Evolutionary conservation across 1,139 yeast genomes (phyloP).

Genomic region (Suhomyces maxii): DNA sequence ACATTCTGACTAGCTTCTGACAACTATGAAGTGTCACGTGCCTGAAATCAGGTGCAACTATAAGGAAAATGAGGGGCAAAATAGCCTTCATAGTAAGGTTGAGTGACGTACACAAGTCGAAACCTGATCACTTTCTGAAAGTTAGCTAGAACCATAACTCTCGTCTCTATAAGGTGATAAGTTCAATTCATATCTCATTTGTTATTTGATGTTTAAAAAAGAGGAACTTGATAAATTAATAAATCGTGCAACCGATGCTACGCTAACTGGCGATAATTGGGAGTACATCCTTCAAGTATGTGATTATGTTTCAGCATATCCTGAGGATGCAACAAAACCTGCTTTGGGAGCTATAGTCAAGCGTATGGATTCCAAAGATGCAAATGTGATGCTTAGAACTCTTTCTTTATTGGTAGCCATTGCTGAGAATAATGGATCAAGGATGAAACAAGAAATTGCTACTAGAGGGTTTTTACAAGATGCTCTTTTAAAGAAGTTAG

Average conservation of each 20-base stretch:
- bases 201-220: constrained; percentile 5
- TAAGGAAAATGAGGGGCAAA: too few relatives aligned
- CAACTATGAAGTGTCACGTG: too few relatives aligned
- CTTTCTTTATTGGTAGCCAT: constrained; percentile 70
- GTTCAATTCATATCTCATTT: background rate
- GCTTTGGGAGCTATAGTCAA: constrained; percentile 53
- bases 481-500: constrained; percentile 53
- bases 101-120: too few relatives aligned
- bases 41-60: too few relatives aligned
- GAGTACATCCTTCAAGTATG: constrained; percentile 78
- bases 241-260: constrained; percentile 78
- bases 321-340: constrained; percentile 57
- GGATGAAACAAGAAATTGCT: constrained; percentile 81
- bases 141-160: too few relatives aligned
- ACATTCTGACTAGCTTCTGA: too few relatives aligned
- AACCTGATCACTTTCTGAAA: too few relatives aligned
- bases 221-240: constrained; percentile 22
- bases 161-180: too few relatives aligned
- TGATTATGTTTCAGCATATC: constrained; percentile 71
- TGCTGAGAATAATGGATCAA: constrained; percentile 92
- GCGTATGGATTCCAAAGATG: constrained; percentile 64
- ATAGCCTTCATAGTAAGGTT: too few relatives aligned
- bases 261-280: constrained; percentile 86
- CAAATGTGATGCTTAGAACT: constrained; percentile 75
- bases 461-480: constrained; percentile 62